Base-by-base conservation (phyloP, 495 filamentous ascomycete genomes). In the Astrothelium subdiscretum region DNA sequence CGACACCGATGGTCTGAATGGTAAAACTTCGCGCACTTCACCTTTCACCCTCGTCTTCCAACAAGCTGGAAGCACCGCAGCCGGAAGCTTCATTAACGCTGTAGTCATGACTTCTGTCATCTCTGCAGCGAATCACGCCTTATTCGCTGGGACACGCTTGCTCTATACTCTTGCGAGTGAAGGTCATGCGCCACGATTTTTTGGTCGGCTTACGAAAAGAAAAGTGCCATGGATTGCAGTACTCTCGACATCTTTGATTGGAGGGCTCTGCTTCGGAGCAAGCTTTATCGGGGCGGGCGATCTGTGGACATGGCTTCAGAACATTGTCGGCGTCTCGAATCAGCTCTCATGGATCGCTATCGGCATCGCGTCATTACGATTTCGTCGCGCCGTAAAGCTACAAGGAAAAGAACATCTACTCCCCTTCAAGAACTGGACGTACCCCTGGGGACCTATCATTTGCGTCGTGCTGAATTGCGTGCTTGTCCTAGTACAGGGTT, bases 281-380 rank as follows among this genome's bases (percentile, higher is more conserved):
- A 81, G 78, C 63, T 85, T 83, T 44, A 84, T 85, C 60, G 83
- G 83, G 0, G 82, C 83, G 0, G 82, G 83, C 18, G 73, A 83
- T 58, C 60, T 80, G 3, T 84, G 81, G 81, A 77, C 74, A 2
- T 84, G 81, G 81, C 67, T 84, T 32, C 81, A 83, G 63, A 81
- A 81, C 3, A 38, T 60, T 32, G 58, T 60, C 29, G 58, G 58
- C n/a, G n/a, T n/a, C n/a, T n/a, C n/a, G n/a, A n/a, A n/a, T n/a
- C n/a, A n/a, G n/a, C n/a, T n/a, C n/a, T n/a, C n/a, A n/a, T n/a
- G n/a, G n/a, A n/a, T n/a, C n/a, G n/a, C n/a, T n/a, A n/a, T n/a
- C n/a, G n/a, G n/a, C n/a, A n/a, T n/a, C n/a, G n/a, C n/a, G n/a
- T n/a, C n/a, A n/a, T n/a, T n/a, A n/a, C n/a, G n/a, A n/a, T n/a